Evolutionary conservation across 1,139 yeast genomes (phyloP).

Genomic region (Spathaspora sp.): DNA sequence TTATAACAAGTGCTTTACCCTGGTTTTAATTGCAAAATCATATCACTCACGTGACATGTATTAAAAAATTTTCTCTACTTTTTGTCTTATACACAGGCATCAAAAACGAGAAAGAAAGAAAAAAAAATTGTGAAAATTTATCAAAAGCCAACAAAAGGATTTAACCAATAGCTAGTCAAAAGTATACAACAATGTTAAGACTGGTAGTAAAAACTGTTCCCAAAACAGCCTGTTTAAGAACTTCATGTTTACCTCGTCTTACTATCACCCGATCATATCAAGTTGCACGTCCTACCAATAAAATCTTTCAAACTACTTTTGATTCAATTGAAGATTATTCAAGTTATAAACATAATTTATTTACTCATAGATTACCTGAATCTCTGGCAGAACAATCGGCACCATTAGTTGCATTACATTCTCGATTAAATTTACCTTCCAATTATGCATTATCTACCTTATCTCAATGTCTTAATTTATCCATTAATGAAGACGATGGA

Average conservation of each 20-base stretch:
- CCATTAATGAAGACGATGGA: slow-evolving; percentile 36
- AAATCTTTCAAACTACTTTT: neutral
- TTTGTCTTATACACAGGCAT: neutral
- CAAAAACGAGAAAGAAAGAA: too few relatives aligned
- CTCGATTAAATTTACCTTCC: slow-evolving; percentile 65
- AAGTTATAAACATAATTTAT: slow-evolving; percentile 40
- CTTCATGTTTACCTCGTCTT: neutral
- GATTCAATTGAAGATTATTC: slow-evolving; percentile 30
- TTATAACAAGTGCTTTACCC: too few relatives aligned
- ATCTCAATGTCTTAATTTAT: slow-evolving; percentile 70
- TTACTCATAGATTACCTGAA: slow-evolving; percentile 50
- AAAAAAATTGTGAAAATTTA: slow-evolving; percentile 2
- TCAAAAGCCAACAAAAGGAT: too few relatives aligned
- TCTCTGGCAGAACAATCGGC: slow-evolving; percentile 58
- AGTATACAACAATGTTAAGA: slow-evolving; percentile 2
- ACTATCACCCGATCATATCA: neutral
- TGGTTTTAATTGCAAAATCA: too few relatives aligned
- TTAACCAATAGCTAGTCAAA: too few relatives aligned
- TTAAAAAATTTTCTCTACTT: neutral
- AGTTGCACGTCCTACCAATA: neutral
- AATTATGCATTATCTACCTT: slow-evolving; percentile 62
- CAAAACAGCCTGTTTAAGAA: neutral
- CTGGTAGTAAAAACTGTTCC: slow-evolving; percentile 2
- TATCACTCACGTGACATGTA: neutral
- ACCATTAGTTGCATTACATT: slow-evolving; percentile 73